Base-by-base conservation (phyloP, 331 rosid genomes). In the Acacia concinna region DNA sequence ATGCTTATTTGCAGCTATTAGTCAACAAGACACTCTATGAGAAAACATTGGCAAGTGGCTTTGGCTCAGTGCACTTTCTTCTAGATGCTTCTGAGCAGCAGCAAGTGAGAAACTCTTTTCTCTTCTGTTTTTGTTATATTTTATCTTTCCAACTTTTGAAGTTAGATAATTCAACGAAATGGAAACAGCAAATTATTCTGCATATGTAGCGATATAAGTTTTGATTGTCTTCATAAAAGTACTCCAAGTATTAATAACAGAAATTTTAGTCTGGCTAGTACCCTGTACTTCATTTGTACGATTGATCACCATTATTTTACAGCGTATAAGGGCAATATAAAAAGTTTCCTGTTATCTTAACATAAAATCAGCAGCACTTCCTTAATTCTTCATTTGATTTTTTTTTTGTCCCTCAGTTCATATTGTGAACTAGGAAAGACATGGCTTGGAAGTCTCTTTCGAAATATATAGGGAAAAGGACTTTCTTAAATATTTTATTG, bases 41-140 rank as follows among this genome's bases (percentile, higher is more conserved):
- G 87, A 94, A 92, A 86, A 94, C 98, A 47, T 81, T 94, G 68
- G 98, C 98, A 30, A 94, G 98, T 86, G 97, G 98, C 84, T 94
- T 94, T 82, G 98, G 98, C 83, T 85, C 98, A 4, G 94, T 94
- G 64, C 97, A 94, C 85, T 94, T 92, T 92, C 89, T 94, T 85
- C 85, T 92, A 30, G 98, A 94, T 81, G 98, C 98, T 80, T 94
- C 97, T 73, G 98, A 94, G 84, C 98, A 94, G 84, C 98, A 94
- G 83, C 96, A 87, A 83, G 98, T 94, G 81, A 88, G 92, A 71
- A 83, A 80, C 76, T 73, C 35, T 72, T 68, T 38, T 46, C 73
- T 76, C 64, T n/a, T 74, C 31, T 43, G 51, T 59, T 73, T 71
- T 34, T 60, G 73, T 27, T 60, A 25, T 62, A 46, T 52, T 52